Percentiles rank a stretch among this genome's conserved stretches.
These are phyloP conservation scores for Hortaea werneckii DNA, from an alignment of 2,329 filamentous ascomycete genomes.

Conservation along the genomic window DNA sequence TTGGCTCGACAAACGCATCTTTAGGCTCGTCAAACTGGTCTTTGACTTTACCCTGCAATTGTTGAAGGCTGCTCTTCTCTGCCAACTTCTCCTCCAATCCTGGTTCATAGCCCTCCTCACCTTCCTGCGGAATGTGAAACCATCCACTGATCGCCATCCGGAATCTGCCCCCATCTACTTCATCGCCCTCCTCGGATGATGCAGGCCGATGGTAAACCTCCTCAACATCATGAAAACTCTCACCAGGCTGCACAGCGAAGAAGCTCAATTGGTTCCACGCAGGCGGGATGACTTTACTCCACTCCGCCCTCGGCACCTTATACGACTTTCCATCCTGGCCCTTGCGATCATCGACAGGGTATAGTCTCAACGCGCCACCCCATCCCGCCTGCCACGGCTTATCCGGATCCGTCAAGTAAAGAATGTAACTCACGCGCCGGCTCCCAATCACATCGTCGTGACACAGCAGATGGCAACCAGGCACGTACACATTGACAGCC, in stretches of 20 bases:
- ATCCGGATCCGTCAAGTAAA: slow-evolving; percentile 91
- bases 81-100: slow-evolving; percentile 83
- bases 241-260: slow-evolving; percentile 95
- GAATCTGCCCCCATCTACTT: slow-evolving; percentile 63
- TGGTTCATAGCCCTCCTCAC: slow-evolving; percentile 82
- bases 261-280: slow-evolving; percentile 97
- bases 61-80: slow-evolving; percentile 81
- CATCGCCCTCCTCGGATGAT: slow-evolving; percentile 44
- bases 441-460: slow-evolving; percentile 99
- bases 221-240: slow-evolving; percentile 98
- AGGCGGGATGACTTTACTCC: slow-evolving; percentile 74
- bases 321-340: slow-evolving; percentile 59
- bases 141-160: slow-evolving; percentile 98
- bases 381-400: slow-evolving; percentile 80
- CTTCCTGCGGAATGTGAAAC: slow-evolving; percentile 95
- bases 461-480: slow-evolving; percentile 88
- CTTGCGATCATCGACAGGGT: slow-evolving; percentile 57
- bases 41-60: slow-evolving; percentile 73
- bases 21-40: slow-evolving; percentile 81
- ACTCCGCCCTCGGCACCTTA: slow-evolving; percentile 69
- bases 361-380: slow-evolving; percentile 85
- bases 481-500: slow-evolving; percentile 98
- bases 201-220: slow-evolving; percentile 70
- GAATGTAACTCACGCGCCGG: slow-evolving; percentile 87
- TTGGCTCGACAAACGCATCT: slow-evolving; percentile 41